Base-by-base conservation (phyloP, 2,329 filamentous ascomycete species). In the Trichophyton rubrum region DNA sequence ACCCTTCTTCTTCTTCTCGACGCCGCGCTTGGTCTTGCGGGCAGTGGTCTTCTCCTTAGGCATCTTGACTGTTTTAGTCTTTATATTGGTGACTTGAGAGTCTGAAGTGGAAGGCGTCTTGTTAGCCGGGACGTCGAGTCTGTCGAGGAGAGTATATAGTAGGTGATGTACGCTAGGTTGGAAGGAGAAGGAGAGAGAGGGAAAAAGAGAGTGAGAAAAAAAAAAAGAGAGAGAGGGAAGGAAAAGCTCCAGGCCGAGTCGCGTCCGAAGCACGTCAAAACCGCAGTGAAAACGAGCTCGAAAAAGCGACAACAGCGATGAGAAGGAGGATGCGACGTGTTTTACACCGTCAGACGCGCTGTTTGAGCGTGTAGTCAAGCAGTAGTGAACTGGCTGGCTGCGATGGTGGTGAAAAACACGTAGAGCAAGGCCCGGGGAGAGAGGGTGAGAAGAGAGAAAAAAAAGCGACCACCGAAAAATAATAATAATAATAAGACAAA, bases 1-100 rank as follows among this genome's bases (percentile, higher is more conserved):
- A 86, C 85, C 85, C 82, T 87, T 88, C 84, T 87, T 87, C 79
- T 84, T 85, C 79, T 85, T 85, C 72, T 81, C 80, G 64, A 75
- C 75, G 64, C 80, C 79, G 71, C 79, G 75, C 78, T 83, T 85
- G 72, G 78, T 74, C 76, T 84, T 84, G 73, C 83, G 80, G 71
- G 82, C 81, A 67, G 69, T 80, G 65, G 79, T 75, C 76, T 82
- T 82, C 68, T 85, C 84, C 79, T 87, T 87, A 71, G 85, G 85
- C 85, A 88, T 88, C 65, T 66, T 84, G 62, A 67, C 35, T 38
- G 41, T 45, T 24, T 20, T 35, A n/a, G 41, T 45, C n/a, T 40
- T 30, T 41, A 38, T 41, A 9, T 22, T 35, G 17, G 59, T 60
- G 56, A 17, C 5, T 45, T n/a, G 55, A 59, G 61, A 66, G 64